A percentile compares a stretch with the other conserved stretches of the same genome.
Conservation (phyloP, 495 filamentous ascomycete species). For the Paragyromitra xinjiangensis region DNA sequence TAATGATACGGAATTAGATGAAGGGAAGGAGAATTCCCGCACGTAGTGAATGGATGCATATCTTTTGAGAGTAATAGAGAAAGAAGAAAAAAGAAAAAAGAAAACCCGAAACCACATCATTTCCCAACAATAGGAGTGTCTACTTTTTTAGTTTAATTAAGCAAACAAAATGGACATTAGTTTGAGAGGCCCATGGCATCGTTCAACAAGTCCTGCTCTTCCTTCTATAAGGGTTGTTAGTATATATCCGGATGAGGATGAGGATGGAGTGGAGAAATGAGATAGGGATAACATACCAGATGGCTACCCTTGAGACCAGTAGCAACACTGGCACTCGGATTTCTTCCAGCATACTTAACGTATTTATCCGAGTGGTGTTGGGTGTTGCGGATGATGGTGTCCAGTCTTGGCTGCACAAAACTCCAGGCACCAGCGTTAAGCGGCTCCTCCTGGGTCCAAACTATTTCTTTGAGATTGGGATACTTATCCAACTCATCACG, state of each 20-base stretch:
- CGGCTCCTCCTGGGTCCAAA: conserved; percentile 97
- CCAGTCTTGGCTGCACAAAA: conserved; percentile 93
- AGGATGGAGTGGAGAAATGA: background rate
- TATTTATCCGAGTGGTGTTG: conserved; percentile 90
- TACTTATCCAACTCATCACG: conserved; percentile 95
- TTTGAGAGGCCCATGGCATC: conserved; percentile 64
- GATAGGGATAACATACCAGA: conserved; percentile 57
- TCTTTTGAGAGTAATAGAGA: background rate
- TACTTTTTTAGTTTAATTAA: conserved; percentile 33
- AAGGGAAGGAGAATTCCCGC: background rate
- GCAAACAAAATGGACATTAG: conserved; percentile 14
- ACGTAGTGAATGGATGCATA: background rate
- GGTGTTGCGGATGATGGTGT: conserved; percentile 89
- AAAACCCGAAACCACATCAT: conserved; percentile 29
- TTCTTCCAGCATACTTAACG: conserved; percentile 94
- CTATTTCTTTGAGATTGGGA: conserved; percentile 93
- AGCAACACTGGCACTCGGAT: conserved; percentile 88
- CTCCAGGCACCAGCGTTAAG: conserved; percentile 96
- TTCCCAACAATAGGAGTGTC: conserved; percentile 17
- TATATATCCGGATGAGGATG: background rate
- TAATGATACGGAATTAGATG: background rate
- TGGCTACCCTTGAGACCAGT: conserved; percentile 90
- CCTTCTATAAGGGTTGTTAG: conserved; percentile 65
- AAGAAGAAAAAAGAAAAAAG: background rate
- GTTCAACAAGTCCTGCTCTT: conserved; percentile 89